Conservation (phyloP, 1,284 basidiomycete genomes). For the Ceratobasidium sp. region DNA sequence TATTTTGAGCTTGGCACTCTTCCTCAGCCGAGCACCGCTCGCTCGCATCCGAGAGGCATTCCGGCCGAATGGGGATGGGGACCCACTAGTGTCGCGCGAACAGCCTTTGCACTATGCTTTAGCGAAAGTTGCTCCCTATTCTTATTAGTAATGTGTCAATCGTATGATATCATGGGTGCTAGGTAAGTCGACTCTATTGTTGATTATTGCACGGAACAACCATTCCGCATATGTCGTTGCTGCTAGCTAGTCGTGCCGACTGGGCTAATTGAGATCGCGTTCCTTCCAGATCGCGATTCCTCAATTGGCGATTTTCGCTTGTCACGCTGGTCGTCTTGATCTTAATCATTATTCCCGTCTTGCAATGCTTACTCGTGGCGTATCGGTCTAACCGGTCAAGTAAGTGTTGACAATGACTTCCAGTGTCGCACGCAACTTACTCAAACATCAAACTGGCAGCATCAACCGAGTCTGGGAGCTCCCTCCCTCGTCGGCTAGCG, state of each 20-base stretch:
- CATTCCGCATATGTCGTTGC: not conserved
- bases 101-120: slow-evolving; percentile 41
- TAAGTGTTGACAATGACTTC: not conserved
- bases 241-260: not conserved
- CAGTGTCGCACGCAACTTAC: not conserved
- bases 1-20: slow-evolving; percentile 24
- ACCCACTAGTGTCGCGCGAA: slow-evolving; percentile 35
- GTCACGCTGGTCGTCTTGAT: slow-evolving; percentile 40
- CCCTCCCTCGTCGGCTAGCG: slow-evolving; percentile 25
- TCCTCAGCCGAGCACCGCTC: slow-evolving; percentile 10
- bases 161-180: slow-evolving; percentile 33
- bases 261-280: no score
- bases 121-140: slow-evolving; percentile 40
- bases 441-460: not conserved
- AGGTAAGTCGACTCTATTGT: slow-evolving; percentile 22
- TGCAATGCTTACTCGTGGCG: slow-evolving; percentile 39
- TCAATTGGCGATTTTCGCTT: slow-evolving; percentile 41
- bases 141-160: slow-evolving; percentile 40
- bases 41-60: slow-evolving; percentile 8
- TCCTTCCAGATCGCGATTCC: slow-evolving; percentile 31
- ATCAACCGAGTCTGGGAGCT: not conserved
- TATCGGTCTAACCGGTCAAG: slow-evolving; percentile 36
- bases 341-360: slow-evolving; percentile 39
- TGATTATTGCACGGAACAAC: not conserved
- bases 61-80: slow-evolving; percentile 15